phyloP scores from a whole-genome alignment of 345 rosid species.

The Gossypium herbaceum region DNA sequence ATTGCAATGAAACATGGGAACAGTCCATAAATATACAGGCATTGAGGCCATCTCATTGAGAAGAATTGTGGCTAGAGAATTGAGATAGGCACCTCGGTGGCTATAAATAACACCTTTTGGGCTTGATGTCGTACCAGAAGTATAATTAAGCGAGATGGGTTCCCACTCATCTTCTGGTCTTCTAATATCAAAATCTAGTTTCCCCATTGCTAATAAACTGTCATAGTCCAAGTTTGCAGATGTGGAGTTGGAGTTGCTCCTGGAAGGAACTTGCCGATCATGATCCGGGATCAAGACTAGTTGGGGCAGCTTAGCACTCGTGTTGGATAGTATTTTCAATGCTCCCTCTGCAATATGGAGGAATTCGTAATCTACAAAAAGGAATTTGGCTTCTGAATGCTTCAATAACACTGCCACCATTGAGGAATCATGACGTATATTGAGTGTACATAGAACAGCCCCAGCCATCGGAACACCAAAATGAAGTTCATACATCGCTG shows the following conservation, averaged over 20 bases:
- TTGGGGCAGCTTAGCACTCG: constrained; percentile 32
- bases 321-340: constrained; percentile 37
- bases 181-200: constrained; percentile 37
- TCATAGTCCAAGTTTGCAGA: constrained; percentile 37
- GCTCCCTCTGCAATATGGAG: constrained; percentile 44
- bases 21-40: constrained; percentile 58
- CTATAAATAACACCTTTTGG: constrained; percentile 62
- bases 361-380: constrained; percentile 50
- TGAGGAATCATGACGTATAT: constrained; percentile 48
- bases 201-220: constrained; percentile 39
- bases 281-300: constrained; percentile 38
- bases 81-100: constrained; percentile 62
- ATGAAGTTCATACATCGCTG: constrained; percentile 62
- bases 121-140: constrained; percentile 61
- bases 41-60: constrained; percentile 39
- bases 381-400: constrained; percentile 52
- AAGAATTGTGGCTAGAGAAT: constrained; percentile 45
- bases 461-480: constrained; percentile 69
- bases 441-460: constrained; percentile 55
- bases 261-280: constrained; percentile 3
- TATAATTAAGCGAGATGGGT: constrained; percentile 52
- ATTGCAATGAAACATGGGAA: constrained; percentile 73
- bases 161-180: constrained; percentile 49
- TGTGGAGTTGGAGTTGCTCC: neutral
- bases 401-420: constrained; percentile 41